phyloP scores from a whole-genome alignment of 805 yeast species.

The Candida coleopterorum region DNA sequence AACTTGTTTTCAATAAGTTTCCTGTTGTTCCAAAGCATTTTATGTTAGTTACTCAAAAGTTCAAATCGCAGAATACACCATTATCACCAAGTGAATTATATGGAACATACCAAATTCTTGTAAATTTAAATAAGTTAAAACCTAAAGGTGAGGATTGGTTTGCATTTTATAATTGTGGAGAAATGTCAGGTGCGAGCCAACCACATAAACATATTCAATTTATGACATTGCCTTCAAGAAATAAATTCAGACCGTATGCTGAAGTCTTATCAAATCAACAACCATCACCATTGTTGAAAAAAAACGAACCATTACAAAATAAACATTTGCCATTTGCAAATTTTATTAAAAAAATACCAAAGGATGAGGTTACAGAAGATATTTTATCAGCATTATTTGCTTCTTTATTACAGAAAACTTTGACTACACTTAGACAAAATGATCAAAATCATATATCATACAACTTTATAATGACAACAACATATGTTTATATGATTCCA shows the following conservation, averaged over 20 bases:
- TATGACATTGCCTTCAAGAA: slow-evolving; percentile 56
- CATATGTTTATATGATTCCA: slow-evolving; percentile 87
- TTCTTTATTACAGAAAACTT: slow-evolving; percentile 63
- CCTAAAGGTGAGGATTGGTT: slow-evolving; percentile 47
- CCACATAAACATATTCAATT: slow-evolving; percentile 91
- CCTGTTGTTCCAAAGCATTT: slow-evolving; percentile 80
- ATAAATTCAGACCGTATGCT: slow-evolving; percentile 51
- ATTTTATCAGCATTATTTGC: slow-evolving; percentile 64
- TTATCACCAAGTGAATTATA: slow-evolving; percentile 66
- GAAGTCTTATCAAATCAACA: slow-evolving; percentile 46
- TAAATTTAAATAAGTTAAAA: slow-evolving; percentile 37
- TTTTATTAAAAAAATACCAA: slow-evolving; percentile 61
- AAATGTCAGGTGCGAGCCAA: slow-evolving; percentile 88
- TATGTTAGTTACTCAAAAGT: slow-evolving; percentile 70
- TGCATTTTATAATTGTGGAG: slow-evolving; percentile 88
- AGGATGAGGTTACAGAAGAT: slow-evolving; percentile 43
- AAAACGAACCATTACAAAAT: slow-evolving; percentile 38
- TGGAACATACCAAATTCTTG: slow-evolving; percentile 53
- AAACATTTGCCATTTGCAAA: slow-evolving; percentile 74
- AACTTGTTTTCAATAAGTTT: slow-evolving; percentile 77
- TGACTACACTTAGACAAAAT: slow-evolving; percentile 60
- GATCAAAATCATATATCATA: slow-evolving; percentile 53
- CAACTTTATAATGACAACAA: slow-evolving; percentile 75
- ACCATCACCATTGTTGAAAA: slow-evolving; percentile 4
- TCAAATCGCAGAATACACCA: slow-evolving; percentile 67